phyloP scores from a whole-genome alignment of 352 stramenopile genomes.

The Pythium sukuiense region DNA sequence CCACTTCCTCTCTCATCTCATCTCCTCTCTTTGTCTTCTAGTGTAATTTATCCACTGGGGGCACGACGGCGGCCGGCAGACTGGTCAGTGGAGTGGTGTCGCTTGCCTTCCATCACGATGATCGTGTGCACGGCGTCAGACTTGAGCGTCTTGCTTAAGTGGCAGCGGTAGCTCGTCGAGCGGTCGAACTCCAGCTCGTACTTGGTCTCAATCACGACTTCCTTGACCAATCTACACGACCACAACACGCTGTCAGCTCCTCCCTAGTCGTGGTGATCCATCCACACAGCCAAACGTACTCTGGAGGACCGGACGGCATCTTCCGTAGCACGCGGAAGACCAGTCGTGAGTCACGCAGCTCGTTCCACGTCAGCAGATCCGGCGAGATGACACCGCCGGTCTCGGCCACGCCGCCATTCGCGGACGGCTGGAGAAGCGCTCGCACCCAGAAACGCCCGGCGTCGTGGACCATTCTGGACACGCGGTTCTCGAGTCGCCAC shows the following conservation, averaged over 20 bases:
- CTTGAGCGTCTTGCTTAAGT: constrained; percentile 18
- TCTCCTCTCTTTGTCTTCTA: constrained; percentile 4
- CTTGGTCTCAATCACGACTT: constrained; percentile 20
- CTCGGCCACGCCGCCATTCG: background rate
- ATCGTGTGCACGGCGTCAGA: constrained; percentile 13
- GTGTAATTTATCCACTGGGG: constrained; percentile 9
- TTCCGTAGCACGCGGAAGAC: constrained; percentile 21
- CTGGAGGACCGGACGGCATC: constrained; percentile 12
- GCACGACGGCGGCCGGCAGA: constrained; percentile 18
- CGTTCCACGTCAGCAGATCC: constrained; percentile 21
- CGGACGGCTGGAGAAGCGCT: constrained; percentile 5
- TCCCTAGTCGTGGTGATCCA: no score
- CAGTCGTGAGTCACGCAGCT: constrained; percentile 20
- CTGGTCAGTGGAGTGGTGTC: constrained; percentile 18
- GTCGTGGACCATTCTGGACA: constrained; percentile 22
- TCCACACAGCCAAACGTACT: constrained; percentile 7
- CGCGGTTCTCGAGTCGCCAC: constrained; percentile 25
- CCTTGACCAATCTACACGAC: constrained; percentile 19
- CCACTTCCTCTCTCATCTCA: background rate
- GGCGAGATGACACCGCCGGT: constrained; percentile 14
- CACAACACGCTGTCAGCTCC: background rate
- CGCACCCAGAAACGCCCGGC: constrained; percentile 19
- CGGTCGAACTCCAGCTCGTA: constrained; percentile 23
- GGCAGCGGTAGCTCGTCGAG: constrained; percentile 19
- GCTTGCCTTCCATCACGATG: constrained; percentile 24